Evolutionary conservation across 495 filamentous ascomycete species (phyloP).

Genomic region (Xylaria nigripes): DNA sequence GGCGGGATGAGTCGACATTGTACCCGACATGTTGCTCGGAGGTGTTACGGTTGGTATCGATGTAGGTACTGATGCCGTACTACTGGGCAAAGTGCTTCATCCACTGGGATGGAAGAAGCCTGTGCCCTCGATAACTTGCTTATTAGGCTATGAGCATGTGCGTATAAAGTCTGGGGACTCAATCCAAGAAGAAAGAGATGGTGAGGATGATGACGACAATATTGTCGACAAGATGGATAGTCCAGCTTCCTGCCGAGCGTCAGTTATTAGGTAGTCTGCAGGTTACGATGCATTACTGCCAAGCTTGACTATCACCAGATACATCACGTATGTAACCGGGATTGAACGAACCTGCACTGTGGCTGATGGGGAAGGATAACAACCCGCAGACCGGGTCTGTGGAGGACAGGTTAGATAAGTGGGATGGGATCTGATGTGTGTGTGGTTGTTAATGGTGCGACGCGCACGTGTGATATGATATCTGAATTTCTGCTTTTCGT

Average conservation of each 20-base stretch:
- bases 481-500: background rate
- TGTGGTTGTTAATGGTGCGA: background rate
- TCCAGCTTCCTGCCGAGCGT: background rate
- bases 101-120: too few species aligned
- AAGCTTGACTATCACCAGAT: background rate
- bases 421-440: background rate
- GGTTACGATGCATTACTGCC: background rate
- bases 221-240: background rate
- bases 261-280: background rate
- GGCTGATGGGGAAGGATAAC: background rate
- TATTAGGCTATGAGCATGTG: too few species aligned
- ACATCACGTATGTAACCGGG: background rate
- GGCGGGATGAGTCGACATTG: background rate
- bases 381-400: too few species aligned
- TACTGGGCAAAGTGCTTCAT: too few species aligned
- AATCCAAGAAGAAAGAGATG: too few species aligned
- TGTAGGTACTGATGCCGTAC: too few species aligned
- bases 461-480: background rate
- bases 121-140: too few species aligned
- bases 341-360: background rate
- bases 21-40: background rate
- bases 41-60: too few species aligned
- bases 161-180: too few species aligned
- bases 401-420: background rate
- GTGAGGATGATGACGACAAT: background rate